Evolutionary conservation across 805 yeast species (phyloP).

Genomic region (Candida insectalens): DNA sequence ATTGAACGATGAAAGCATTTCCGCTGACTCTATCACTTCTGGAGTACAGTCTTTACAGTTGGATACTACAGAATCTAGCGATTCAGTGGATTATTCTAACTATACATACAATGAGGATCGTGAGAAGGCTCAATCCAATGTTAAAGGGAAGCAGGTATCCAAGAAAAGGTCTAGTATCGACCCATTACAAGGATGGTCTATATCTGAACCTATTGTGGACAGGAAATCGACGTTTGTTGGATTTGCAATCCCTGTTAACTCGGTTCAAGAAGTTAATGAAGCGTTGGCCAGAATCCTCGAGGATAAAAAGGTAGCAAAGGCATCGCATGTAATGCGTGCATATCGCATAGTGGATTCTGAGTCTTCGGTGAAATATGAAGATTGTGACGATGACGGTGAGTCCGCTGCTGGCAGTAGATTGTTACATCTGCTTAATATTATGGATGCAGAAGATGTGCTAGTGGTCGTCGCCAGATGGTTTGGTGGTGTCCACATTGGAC

Average conservation of each 20-base stretch:
- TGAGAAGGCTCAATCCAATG: conserved; percentile 13
- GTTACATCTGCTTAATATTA: conserved; percentile 60
- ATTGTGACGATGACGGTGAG: conserved; percentile 96
- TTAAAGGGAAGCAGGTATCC: neutral
- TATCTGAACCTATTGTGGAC: conserved; percentile 71
- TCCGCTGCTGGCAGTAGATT: conserved; percentile 90
- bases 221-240: conserved; percentile 82
- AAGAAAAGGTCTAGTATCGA: conserved; percentile 20
- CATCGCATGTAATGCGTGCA: conserved; percentile 79
- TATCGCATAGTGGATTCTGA: conserved; percentile 59
- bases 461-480: conserved; percentile 90
- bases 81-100: conserved; percentile 5
- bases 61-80: neutral
- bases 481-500: conserved; percentile 87
- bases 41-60: no score
- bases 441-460: conserved; percentile 77
- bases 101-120: conserved; percentile 19
- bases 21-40: no score
- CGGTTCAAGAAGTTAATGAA: conserved; percentile 58
- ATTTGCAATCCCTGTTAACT: conserved; percentile 50
- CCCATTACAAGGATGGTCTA: conserved; percentile 63
- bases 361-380: conserved; percentile 55
- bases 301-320: conserved; percentile 58
- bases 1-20: no score
- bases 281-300: conserved; percentile 41